Evolutionary conservation across 176 grass and related monocot species (phyloP).

Genomic region (Melocanna baccifera): DNA sequence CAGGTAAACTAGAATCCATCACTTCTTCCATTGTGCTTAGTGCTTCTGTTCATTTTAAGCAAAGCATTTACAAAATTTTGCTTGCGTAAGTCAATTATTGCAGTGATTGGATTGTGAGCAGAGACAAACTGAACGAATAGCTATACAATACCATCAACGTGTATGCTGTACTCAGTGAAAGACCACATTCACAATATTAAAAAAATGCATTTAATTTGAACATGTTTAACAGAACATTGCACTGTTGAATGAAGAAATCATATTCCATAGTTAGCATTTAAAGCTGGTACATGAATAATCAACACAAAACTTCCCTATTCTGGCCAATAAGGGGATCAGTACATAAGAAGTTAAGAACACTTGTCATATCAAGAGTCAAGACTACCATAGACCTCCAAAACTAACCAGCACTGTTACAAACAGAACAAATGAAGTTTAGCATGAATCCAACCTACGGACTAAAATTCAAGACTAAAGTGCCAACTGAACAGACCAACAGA

Average conservation of each 20-base stretch:
- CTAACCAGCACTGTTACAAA: background rate
- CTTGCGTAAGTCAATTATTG: background rate
- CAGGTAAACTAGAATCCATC: background rate
- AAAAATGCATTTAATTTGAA: conserved; percentile 1
- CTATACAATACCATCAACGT: background rate
- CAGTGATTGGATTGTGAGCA: background rate
- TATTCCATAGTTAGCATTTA: conserved; percentile 2
- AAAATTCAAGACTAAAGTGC: background rate
- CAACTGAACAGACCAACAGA: background rate
- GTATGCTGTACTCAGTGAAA: background rate
- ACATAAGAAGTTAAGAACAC: background rate
- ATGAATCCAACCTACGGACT: background rate
- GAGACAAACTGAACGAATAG: background rate
- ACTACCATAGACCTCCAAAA: background rate
- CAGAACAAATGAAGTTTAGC: background rate
- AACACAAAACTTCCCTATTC: background rate
- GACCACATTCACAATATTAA: background rate
- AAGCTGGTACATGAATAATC: background rate
- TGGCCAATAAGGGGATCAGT: background rate
- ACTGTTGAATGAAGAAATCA: background rate
- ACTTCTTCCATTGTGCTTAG: background rate
- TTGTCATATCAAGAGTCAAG: background rate
- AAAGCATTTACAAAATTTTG: background rate
- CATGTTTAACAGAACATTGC: conserved; percentile 3
- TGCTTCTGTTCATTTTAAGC: background rate